Base-by-base conservation (phyloP, 441 rosid genomes). In the Populus hybrid region DNA sequence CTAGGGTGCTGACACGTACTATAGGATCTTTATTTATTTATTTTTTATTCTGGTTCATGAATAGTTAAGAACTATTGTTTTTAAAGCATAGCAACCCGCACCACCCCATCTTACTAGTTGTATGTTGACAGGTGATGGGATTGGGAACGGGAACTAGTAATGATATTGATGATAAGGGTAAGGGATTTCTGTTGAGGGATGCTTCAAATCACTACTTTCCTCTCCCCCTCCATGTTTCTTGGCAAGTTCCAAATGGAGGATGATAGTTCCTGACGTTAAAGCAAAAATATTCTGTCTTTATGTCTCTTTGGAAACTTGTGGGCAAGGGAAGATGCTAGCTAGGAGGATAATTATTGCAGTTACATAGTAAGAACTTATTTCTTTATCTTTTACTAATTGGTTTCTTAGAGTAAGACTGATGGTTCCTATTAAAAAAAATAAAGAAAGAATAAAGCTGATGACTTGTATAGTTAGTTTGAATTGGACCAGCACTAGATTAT, bases 1-100 rank as follows among this genome's bases (percentile, higher is more conserved):
- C 64, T 67, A 67, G 84, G 86, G 84, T 59, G 36, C 3, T 6
- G 57, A 59, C 84, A 79, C 84, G 72, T 79, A 64, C 46, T 21
- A 8, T 32, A 32, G 1, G 40, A 70, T 71, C 69, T 1, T 46
- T 18, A 5, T 68, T 26, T 40, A 2, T 40, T 35, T 40, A 26
- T 26, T 26, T 26, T 24, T 24, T 24, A 1, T 40, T 10, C 46
- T 8, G 0, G 46, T 8, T 40, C 46, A 40, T 8, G 2, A 40
- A 40, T 40, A 40, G 12, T 8, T 8, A 8, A 40, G 5, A 40
- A 40, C 2, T 40, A 40, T 8, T 40, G 9, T 40, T 40, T 12
- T n/a, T 24, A 65, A 73, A 23, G 32, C 63, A 69, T 75, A 69
- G 72, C 53, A 75, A 23, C 72, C 77, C 79, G 32, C 32, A 79